A percentile compares a stretch with the other conserved stretches of the same genome.
Conservation (phyloP, 495 filamentous ascomycete species). For the Lepidopterella palustris region DNA sequence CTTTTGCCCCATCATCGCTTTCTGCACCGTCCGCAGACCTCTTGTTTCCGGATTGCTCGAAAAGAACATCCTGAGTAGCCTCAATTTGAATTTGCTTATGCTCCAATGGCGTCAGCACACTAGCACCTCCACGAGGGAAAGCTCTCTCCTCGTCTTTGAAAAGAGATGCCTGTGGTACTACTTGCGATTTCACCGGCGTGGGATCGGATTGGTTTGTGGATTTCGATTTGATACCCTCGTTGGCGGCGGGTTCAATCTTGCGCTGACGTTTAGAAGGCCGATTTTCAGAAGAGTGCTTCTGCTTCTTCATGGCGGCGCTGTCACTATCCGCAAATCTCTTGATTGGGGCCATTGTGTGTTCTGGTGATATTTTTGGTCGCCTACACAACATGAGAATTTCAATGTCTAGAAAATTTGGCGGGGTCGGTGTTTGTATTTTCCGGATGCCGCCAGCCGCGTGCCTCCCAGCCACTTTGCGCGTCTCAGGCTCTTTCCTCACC, state of each 20-base stretch:
- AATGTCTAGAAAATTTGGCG: constrained; percentile 19
- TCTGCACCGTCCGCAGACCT: constrained; percentile 42
- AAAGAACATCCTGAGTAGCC: constrained; percentile 85
- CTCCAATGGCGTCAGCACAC: constrained; percentile 85
- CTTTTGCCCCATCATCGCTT: constrained; percentile 47
- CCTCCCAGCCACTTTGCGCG: constrained; percentile 13
- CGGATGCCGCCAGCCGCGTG: no score
- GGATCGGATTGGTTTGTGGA: background rate
- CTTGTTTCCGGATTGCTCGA: constrained; percentile 67
- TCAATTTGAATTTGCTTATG: constrained; percentile 94
- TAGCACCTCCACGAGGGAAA: constrained; percentile 90
- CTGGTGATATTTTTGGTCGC: no score
- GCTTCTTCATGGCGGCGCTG: background rate
- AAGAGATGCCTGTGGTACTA: constrained; percentile 34
- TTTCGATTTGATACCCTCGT: constrained; percentile 6
- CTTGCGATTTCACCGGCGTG: constrained; percentile 4
- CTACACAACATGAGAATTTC: constrained; percentile 8
- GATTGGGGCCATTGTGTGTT: constrained; percentile 14
- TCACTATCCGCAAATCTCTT: constrained; percentile 23
- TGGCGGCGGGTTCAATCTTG: constrained; percentile 14
- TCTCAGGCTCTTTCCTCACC: background rate
- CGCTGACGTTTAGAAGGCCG: constrained; percentile 25
- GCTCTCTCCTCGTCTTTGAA: constrained; percentile 73
- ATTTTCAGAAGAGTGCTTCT: constrained; percentile 8
- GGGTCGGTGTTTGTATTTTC: constrained; percentile 21